Base-by-base conservation (phyloP, 176 grass and related monocot genomes). In the Oryza glaberrima region DNA sequence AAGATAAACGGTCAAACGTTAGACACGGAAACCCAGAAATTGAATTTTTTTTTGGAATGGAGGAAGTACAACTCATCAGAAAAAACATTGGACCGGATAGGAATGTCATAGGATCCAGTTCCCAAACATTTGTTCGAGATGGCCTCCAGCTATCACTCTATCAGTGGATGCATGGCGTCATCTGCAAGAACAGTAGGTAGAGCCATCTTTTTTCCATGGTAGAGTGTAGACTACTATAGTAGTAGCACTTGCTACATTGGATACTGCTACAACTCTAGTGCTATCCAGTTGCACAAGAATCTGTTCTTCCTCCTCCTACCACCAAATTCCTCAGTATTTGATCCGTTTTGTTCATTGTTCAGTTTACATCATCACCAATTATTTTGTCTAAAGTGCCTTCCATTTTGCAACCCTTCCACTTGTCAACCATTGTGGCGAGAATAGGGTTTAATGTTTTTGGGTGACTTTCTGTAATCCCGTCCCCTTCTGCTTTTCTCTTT, bases 251-350 rank as follows among this genome's bases (percentile, higher is more conserved):
- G 51, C 26, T 6, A 36, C 79, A 82, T 82, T 11, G 79, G 80
- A 78, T 77, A 61, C 86, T 70, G 65, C 52, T 65, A 49, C 51
- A 82, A 22, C 22, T 47, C n/a, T 65, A 72, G 80, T 83, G 80
- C 73, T 43, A 17, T 73, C 44, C 86, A 78, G 75, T 78, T 44
- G 86, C 80, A 36, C 3, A 66, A 66, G 67, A 73, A 66, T 61
- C 23, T 66, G 44, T 72, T 52, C 74, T 52, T 65, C n/a, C 38
- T 52, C 67, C 40, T 73, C 13, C 52, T 56, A 58, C 54, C 2
- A 65, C 67, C 38, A 7, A 69, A 54, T 15, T 69, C 30, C 12
- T 9, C 17, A 19, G 13, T 9, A 19, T 25, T 41, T 28, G 58
- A 25, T 54, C 20, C 46, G 13, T 67, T 47, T 9, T 16, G 3